Evolutionary conservation across 2,329 filamentous ascomycete species (phyloP), one percentile per base, ranked within the genome.

Genomic region (Aspergillus sojae): DNA sequence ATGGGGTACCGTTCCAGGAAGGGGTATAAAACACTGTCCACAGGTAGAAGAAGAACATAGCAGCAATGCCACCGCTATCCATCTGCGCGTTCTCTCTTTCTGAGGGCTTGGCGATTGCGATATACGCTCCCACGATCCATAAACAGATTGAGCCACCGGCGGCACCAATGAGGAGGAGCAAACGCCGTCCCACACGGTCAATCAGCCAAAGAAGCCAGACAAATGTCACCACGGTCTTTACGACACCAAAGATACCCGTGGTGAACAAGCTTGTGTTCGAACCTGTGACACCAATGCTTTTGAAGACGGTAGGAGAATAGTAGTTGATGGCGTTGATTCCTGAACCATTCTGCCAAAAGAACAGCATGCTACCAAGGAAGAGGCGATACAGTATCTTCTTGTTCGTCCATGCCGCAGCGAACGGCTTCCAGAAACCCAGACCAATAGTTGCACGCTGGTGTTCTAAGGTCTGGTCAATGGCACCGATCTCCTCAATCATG

Each of bases 291-390:
- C 89, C 89, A 46, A 91, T 85, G 14, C 83, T 85, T 64, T 84
- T 84, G 82, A 93, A 92, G 11, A 92, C 85, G 0, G 86, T 89
- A 0, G 90, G 89, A 1, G 81, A 84, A 77, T 90, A 92, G 79
- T 92, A 93, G 80, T 92, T 93, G 80, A 91, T 89, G 23, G 90
- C 90, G 69, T 93, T 93, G 80, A 93, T 93, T 2, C 91, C 91
- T 3, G 81, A 84, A 57, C 89, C 89, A 70, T 94, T 94, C 77
- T 94, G 91, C 84, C 88, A 93, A 59, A 94, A 80, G 82, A 94
- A 94, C 23, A 94, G 83, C 71, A 91, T 85, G 61, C 86, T 85
- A 54, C 91, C 91, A 12, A 94, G 83, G 74, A 92, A 86, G 78
- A 94, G 88, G 48, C 91, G 86, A 82, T 88, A 92, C 68, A 86